Base-by-base conservation (phyloP, 805 yeast species). In the Metschnikowia matae region DNA sequence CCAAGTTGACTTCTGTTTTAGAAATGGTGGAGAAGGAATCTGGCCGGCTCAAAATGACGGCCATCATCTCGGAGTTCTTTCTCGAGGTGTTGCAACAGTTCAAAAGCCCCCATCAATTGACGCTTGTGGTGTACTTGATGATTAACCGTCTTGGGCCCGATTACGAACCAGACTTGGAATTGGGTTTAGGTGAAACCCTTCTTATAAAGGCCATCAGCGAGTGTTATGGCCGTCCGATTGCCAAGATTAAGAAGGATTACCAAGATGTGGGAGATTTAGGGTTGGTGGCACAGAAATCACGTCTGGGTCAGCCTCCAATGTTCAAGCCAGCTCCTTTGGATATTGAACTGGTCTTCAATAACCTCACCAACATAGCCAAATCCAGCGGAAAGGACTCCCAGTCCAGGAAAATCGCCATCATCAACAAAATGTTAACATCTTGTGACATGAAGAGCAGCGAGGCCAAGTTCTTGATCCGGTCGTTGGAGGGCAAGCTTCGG, bases 81-180 rank as follows among this genome's bases (percentile, higher is more conserved):
- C 67, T 78, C 11, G 78, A 80, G 39, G 83, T 89, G 0, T 70
- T 94, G 48, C 65, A 75, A 26, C 73, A 78, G 40, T 59, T 67
- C 31, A 41, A 52, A 18, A 52, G 65, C 2, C 66, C 68, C 5
- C 71, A 68, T n/a, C 75, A 81, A 40, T 68, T 94, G 48, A 76
- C 88, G 6, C 82, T 80, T 49, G 83, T 89, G 1, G 86, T 91
- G 1, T 94, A 92, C 60, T 75, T 94, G 15, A 87, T 87, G 68
- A 90, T 92, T 63, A 92, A 92, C 64, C 74, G 92, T 53, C 70
- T 91, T 8, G 97, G 97, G 0, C 99, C 99, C 0, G 99, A 94
- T 65, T 94, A 94, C 63, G 96, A 89, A 63, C 76, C 78, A 1
- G 97, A 95, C 31, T 71, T 92, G 50, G 99, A 94, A 62, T 73